Base-by-base conservation (phyloP, 106 monocot species). In the Vanilla planifolia region DNA sequence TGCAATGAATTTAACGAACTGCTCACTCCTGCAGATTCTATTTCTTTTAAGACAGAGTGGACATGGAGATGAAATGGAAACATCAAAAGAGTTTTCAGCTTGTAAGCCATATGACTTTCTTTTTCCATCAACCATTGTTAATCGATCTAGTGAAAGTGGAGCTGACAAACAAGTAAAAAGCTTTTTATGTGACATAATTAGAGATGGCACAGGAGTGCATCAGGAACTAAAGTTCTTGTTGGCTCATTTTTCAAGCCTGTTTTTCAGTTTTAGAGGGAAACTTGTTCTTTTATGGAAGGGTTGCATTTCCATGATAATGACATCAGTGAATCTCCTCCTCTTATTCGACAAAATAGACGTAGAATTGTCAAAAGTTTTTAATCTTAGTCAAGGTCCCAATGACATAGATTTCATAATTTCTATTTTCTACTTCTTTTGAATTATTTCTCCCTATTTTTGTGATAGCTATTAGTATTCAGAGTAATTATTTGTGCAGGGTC, bases 221-320 rank as follows among this genome's bases (percentile, higher is more conserved):
- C 26, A 34, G 44, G 67, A 41, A 14, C 39, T 41, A 25, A 48
- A 37, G 62, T 28, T 64, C 27, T 72, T 78, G 68, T 61, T 79
- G 26, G 51, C 61, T 19, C 84, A 84, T 78, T 59, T 79, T 61
- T 51, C 68, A 16, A 75, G 68, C 65, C 64, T 84, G 33, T 65
- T 66, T 42, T 75, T 42, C 55, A 79, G 79, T 75, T 58, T 79
- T 21, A 60, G 44, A 8, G 58, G 27, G 48, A 71, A 55, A 29
- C 32, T 79, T 62, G 75, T 17, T 22, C 72, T 79, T 50, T 59
- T 84, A 13, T 68, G 67, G 71, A 79, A 65, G 46, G 68, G 61
- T 26, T 73, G 82, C 42, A 70, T 82, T 69, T 69, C 77, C 34
- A 69, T 82, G 69, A 69, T 82, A 69, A 70, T 82, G 69, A 46